A percentile compares a stretch with the other conserved stretches of the same genome.
These are phyloP conservation scores for Epichloe sibirici DNA, from an alignment of 2,329 filamentous ascomycete genomes.

Conservation along the genomic window DNA sequence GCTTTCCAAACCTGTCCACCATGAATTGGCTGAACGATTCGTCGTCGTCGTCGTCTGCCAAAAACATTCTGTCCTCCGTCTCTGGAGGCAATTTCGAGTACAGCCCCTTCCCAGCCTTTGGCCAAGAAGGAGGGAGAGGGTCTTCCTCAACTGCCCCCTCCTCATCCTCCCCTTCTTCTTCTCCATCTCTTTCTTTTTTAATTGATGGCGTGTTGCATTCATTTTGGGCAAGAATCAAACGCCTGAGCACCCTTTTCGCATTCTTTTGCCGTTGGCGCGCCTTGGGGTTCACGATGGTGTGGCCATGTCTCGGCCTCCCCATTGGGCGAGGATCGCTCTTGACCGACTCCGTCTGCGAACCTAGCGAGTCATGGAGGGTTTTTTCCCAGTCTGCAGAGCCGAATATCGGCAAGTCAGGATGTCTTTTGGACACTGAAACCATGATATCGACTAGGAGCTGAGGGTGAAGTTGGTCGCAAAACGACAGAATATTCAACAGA, in stretches of 20 bases:
- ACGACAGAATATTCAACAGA: conserved; percentile 26
- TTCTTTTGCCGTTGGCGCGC: conserved; percentile 20
- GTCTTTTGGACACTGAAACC: conserved; percentile 29
- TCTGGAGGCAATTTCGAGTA: conserved; percentile 27
- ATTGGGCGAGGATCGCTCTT: conserved; percentile 6
- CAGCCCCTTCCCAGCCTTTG: conserved; percentile 25
- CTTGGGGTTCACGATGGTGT: conserved; percentile 15
- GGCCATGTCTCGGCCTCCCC: conserved; percentile 19
- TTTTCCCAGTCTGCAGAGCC: conserved; percentile 28
- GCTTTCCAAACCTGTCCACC: conserved; percentile 25
- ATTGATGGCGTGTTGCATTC: conserved; percentile 17
- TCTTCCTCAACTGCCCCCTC: conserved; percentile 11
- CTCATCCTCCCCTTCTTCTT: neutral
- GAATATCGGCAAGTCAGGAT: conserved; percentile 31
- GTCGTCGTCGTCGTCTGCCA: conserved; percentile 28
- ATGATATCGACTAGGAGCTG: conserved; percentile 29
- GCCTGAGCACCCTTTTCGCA: conserved; percentile 22
- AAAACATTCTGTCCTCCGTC: conserved; percentile 22
- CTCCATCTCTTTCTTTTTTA: conserved; percentile 14
- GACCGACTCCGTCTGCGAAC: neutral
- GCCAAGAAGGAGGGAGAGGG: conserved; percentile 27
- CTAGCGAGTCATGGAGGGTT: conserved; percentile 3
- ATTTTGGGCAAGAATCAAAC: conserved; percentile 14
- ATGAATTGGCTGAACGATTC: conserved; percentile 32
- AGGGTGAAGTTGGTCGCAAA: conserved; percentile 29